Conservation (phyloP, 768 basidiomycete species). For the Pulveroboletus ravenelii region DNA sequence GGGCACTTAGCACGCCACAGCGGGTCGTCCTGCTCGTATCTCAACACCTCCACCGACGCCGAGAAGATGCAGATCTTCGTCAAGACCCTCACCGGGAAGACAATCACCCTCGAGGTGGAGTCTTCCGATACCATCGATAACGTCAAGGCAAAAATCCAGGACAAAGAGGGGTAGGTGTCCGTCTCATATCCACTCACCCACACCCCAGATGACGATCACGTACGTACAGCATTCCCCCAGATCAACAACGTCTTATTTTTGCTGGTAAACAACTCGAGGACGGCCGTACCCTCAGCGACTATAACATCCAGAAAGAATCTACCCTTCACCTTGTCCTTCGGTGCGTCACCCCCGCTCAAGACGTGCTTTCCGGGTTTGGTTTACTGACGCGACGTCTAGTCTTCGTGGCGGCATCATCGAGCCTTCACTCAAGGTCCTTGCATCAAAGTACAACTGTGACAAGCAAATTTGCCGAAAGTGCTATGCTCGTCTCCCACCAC, state of each 20-base stretch:
- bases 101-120: slow-evolving; percentile 29
- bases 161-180: slow-evolving; percentile 61
- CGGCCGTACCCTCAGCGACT: slow-evolving; percentile 92
- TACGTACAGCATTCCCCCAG: slow-evolving; percentile 33
- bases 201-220: neutral
- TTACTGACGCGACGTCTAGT: slow-evolving; percentile 8
- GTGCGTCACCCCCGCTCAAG: slow-evolving; percentile 38
- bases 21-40: neutral
- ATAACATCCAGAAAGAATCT: slow-evolving; percentile 98
- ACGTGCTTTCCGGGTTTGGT: too few relatives aligned
- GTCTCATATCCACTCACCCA: neutral
- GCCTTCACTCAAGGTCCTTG: slow-evolving; percentile 96
- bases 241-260: slow-evolving; percentile 36
- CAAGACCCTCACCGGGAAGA: slow-evolving; percentile 71
- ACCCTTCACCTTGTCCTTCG: slow-evolving; percentile 97
- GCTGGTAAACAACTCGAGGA: slow-evolving; percentile 99
- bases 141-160: slow-evolving; percentile 37
- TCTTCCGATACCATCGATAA: slow-evolving; percentile 28
- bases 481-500: slow-evolving; percentile 98
- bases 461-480: slow-evolving; percentile 99
- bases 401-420: slow-evolving; percentile 85
- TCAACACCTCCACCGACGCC: slow-evolving; percentile 4
- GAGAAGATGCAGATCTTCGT: slow-evolving; percentile 68
- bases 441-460: slow-evolving; percentile 97
- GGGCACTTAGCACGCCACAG: neutral